These are phyloP conservation scores for Pythium plurisporium DNA, from an alignment of 352 stramenopile genomes.

Conservation along the genomic window DNA sequence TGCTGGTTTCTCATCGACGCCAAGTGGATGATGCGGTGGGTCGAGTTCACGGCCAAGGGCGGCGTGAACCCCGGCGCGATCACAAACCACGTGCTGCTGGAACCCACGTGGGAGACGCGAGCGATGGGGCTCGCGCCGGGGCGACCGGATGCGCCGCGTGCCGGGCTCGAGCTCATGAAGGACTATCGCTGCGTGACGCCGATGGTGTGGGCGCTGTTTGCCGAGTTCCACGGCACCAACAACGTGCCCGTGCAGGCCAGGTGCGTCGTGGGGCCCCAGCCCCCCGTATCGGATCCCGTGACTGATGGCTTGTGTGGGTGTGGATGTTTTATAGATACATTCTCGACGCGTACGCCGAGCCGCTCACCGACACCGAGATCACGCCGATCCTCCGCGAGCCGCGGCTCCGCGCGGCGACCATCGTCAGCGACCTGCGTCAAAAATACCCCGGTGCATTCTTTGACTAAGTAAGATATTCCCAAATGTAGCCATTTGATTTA, in stretches of 20 bases:
- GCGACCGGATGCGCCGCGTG: constrained; percentile 34
- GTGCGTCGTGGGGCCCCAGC: no score
- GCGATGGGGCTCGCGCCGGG: constrained; percentile 29
- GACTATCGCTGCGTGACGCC: constrained; percentile 70
- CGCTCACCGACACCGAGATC: constrained; percentile 33
- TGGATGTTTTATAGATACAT: constrained; percentile 25
- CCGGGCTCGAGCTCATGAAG: constrained; percentile 38
- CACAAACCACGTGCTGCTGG: constrained; percentile 55
- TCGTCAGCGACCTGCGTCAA: constrained; percentile 43
- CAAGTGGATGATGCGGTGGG: constrained; percentile 62
- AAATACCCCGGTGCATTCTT: constrained; percentile 11
- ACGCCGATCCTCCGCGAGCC: constrained; percentile 33
- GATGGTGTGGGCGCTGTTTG: constrained; percentile 73
- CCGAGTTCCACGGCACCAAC: constrained; percentile 51
- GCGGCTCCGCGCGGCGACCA: constrained; percentile 34
- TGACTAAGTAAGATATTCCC: background rate
- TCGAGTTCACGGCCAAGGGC: constrained; percentile 45
- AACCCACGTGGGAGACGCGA: constrained; percentile 30
- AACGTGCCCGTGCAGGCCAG: constrained; percentile 35
- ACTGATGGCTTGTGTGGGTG: background rate
- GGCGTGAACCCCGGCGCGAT: constrained; percentile 56
- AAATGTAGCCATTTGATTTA: constrained; percentile 1
- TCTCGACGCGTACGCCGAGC: constrained; percentile 45
- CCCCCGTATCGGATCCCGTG: no score
- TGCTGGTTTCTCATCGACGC: constrained; percentile 73